Evolutionary conservation across 495 filamentous ascomycete genomes (phyloP).

Genomic region (Penicillium crystallinum): DNA sequence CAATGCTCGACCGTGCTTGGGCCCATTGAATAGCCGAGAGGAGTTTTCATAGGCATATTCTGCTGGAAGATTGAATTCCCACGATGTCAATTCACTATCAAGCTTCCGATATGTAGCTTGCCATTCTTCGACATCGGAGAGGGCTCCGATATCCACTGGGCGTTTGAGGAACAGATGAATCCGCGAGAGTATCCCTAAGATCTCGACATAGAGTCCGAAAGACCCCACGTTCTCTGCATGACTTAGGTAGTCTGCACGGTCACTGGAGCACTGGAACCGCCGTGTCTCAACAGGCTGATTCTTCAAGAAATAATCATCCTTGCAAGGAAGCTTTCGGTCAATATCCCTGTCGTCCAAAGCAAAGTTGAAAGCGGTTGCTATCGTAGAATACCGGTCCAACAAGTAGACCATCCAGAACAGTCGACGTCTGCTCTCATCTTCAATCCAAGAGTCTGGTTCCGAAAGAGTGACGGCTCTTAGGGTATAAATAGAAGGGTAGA

Average conservation of each 20-base stretch:
- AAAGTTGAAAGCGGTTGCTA: constrained; percentile 87
- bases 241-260: constrained; percentile 56
- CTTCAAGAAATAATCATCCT: constrained; percentile 76
- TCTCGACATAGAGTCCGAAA: constrained; percentile 82
- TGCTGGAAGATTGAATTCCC: constrained; percentile 75
- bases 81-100: constrained; percentile 68
- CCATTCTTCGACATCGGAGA: constrained; percentile 83
- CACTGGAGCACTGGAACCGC: constrained; percentile 60
- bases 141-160: constrained; percentile 79
- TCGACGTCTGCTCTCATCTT: constrained; percentile 76
- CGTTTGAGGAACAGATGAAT: constrained; percentile 82
- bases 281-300: constrained; percentile 79
- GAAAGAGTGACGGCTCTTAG: constrained; percentile 75
- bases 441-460: constrained; percentile 77
- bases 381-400: constrained; percentile 80
- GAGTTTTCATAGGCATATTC: constrained; percentile 72
- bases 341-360: constrained; percentile 83
- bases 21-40: constrained; percentile 61
- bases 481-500: constrained; percentile 79
- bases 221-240: constrained; percentile 77
- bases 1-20: constrained; percentile 55
- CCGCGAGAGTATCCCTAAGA: constrained; percentile 76
- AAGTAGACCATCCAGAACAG: constrained; percentile 93
- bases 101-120: constrained; percentile 80
- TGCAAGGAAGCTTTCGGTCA: constrained; percentile 77